Evolutionary conservation across 176 grass and related monocot genomes (phyloP).

Genomic region (Leersia perrieri): DNA sequence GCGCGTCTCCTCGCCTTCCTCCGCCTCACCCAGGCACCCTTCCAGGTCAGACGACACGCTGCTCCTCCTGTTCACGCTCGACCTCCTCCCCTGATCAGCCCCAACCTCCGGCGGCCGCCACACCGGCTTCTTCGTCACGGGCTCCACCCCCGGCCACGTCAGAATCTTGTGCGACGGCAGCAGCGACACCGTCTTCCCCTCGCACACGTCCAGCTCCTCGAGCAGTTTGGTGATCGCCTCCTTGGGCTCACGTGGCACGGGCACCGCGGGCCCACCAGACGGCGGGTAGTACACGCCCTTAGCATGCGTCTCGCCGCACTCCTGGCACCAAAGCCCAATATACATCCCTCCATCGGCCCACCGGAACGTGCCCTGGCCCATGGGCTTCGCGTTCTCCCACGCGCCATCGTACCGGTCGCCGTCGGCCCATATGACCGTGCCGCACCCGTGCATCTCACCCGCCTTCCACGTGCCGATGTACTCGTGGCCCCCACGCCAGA

Average conservation of each 20-base stretch:
- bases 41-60: conserved; percentile 43
- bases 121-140: conserved; percentile 55
- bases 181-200: conserved; percentile 66
- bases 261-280: conserved; percentile 39
- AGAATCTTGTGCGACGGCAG: conserved; percentile 79
- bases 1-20: conserved; percentile 5
- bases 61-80: conserved; percentile 38
- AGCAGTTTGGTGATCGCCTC: conserved; percentile 51
- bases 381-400: conserved; percentile 53
- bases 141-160: conserved; percentile 62
- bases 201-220: conserved; percentile 40
- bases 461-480: conserved; percentile 70
- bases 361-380: conserved; percentile 44
- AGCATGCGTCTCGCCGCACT: conserved; percentile 6
- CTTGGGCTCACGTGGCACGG: conserved; percentile 51
- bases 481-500: conserved; percentile 64
- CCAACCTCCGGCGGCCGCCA: conserved; percentile 42
- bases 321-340: conserved; percentile 38
- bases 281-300: conserved; percentile 14
- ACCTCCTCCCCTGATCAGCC: conserved; percentile 26
- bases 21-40: background rate
- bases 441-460: conserved; percentile 56
- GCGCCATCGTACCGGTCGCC: conserved; percentile 51
- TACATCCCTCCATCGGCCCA: conserved; percentile 42
- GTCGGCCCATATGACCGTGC: conserved; percentile 47